Evolutionary conservation across 495 filamentous ascomycete genomes (phyloP), one percentile per base, ranked within the genome.

Genomic region (Pseudevernia furfuracea): DNA sequence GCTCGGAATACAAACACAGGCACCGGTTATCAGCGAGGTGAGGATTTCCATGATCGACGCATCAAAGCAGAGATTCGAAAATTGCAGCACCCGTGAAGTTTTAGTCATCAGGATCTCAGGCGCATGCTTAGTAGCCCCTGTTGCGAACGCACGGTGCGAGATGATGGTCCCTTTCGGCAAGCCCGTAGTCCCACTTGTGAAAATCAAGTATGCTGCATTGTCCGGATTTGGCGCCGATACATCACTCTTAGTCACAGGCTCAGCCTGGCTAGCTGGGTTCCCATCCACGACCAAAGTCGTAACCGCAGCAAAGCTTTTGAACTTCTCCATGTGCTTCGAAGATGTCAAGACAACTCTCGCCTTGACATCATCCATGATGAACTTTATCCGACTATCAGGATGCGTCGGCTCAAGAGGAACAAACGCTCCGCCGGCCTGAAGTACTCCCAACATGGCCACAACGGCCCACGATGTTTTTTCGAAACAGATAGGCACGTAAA

Each of bases 161-260:
- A 93, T 78, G 36, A 86, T 77, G 14, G 91, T 84, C 28, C 87
- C 87, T 68, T 92, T 91, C 0, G 87, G 88, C 4, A 75, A 72
- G 0, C 88, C 87, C 1, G 84, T 88, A 37, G 79, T 86, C 4
- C 87, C 87, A 39, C 82, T 85, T 0, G 87, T 89, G 69, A 84
- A 89, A 17, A 90, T 82, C 4, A 84, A 75, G 72, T 88, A 78
- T 30, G 77, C 72, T 12, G 77, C 70, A 44, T 78, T 71, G 12
- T 71, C 60, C 1, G 63, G 43, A 8, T 4, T 25, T 17, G 32
- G 10, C 12, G 19, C 15, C 37, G 28, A 23, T 14, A 14, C 12
- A 0, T 39, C 32, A 12, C 17, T 9, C 32, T 52, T n/a, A 21
- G 25, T 25, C 36, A 41, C 15, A 48, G 61, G 58, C 23, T 46